Conservation (phyloP, 139 green algal genomes). For the Chlorella sp. region DNA sequence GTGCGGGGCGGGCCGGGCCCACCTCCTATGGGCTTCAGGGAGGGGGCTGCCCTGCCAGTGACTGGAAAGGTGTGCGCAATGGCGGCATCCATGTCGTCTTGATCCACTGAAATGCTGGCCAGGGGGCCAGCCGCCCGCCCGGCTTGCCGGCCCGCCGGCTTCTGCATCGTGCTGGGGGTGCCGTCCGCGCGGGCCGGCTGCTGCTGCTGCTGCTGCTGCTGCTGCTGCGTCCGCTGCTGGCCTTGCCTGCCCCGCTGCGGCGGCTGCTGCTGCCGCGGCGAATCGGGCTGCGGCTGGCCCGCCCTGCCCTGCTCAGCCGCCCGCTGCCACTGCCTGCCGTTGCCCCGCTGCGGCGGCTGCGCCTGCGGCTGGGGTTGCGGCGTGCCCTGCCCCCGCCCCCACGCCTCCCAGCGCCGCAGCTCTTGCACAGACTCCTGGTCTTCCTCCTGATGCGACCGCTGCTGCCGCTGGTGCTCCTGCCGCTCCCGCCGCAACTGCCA, state of each 20-base stretch:
- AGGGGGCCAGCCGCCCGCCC: neutral
- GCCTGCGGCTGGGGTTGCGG: neutral
- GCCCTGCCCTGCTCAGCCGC: neutral
- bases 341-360: neutral
- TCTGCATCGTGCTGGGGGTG: neutral
- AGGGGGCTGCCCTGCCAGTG: neutral
- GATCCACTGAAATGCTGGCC: neutral
- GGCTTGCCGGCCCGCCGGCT: neutral
- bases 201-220: neutral
- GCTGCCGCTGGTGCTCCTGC: neutral
- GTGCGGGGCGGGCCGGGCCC: neutral
- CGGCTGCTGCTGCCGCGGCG: neutral
- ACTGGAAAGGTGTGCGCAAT: conserved; percentile 15
- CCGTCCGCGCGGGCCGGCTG: neutral
- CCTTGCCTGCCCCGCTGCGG: neutral
- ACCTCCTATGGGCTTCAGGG: neutral
- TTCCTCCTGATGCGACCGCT: neutral
- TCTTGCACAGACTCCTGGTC: neutral
- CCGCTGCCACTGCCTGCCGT: neutral
- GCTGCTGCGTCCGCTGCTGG: neutral
- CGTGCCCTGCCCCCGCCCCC: too few relatives aligned
- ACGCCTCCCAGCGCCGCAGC: too few relatives aligned
- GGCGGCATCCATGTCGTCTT: neutral
- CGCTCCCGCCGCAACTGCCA: neutral
- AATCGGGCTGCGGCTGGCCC: neutral